Evolutionary conservation across 176 grass and related monocot genomes (phyloP).

Genomic region (Zoysia japonica): DNA sequence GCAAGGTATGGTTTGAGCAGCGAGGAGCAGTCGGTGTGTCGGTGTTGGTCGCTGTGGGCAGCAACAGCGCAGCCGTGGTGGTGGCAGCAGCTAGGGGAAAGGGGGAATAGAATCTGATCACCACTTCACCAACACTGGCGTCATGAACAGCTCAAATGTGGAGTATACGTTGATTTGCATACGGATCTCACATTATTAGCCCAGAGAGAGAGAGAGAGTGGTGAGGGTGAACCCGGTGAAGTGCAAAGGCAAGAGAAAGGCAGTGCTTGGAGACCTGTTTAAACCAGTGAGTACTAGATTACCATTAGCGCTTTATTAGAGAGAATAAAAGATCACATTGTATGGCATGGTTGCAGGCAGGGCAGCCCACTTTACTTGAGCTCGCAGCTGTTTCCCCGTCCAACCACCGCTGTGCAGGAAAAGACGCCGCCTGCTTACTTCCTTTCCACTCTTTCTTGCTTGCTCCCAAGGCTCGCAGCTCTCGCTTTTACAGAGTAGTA

Average conservation of each 20-base stretch:
- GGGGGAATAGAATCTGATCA: slow-evolving; percentile 43
- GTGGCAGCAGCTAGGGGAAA: slow-evolving; percentile 14
- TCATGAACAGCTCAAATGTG: slow-evolving; percentile 20
- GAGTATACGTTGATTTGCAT: slow-evolving; percentile 3
- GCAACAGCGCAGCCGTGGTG: slow-evolving; percentile 4
- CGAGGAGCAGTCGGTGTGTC: slow-evolving; percentile 39
- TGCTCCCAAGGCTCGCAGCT: no score
- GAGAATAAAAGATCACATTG: no score
- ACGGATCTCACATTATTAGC: slow-evolving; percentile 30
- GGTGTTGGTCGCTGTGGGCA: slow-evolving; percentile 33
- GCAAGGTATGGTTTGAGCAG: background rate
- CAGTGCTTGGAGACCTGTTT: no score
- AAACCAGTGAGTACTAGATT: no score
- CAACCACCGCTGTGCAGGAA: background rate
- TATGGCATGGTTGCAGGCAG: no score
- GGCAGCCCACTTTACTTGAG: no score
- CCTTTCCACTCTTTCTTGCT: slow-evolving; percentile 23
- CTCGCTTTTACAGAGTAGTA: slow-evolving; percentile 39
- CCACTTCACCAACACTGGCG: slow-evolving; percentile 5
- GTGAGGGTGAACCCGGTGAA: no score
- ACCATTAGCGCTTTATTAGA: no score
- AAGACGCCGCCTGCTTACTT: slow-evolving; percentile 28
- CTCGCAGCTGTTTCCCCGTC: no score
- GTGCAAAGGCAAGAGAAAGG: no score
- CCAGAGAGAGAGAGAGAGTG: background rate